Evolutionary conservation across 2,329 filamentous ascomycete species (phyloP), one percentile per base, ranked within the genome.

Genomic region (Dactylonectria estremocensis): DNA sequence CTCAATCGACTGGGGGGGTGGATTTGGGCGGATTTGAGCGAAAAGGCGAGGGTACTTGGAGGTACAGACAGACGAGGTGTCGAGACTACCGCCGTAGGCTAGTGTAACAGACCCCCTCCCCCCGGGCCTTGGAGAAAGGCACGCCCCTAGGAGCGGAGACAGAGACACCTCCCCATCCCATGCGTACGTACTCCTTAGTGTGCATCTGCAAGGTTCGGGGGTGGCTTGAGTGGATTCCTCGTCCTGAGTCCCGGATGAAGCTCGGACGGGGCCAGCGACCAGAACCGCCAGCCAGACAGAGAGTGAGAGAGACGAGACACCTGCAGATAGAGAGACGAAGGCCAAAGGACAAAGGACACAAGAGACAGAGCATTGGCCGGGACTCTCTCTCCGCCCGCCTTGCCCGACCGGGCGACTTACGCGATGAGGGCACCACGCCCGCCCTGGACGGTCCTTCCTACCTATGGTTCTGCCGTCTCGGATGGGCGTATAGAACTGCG

Each of bases 201-300:
- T 28, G 24, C 24, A 28, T 28, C 24, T 28, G 46, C 63, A 70
- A 61, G 54, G 55, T 70, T 72, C 66, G 61, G 71, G 66, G 70
- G 68, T 74, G 71, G 73, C 73, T 74, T 71, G 61, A 59, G 63
- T 67, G 63, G 63, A 63, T 69, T 57, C 45, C 35, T 62, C 63
- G 53, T 73, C 63, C 53, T 68, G 68, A 72, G 64, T 70, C 65
- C 68, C 69, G 74, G 71, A 67, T 67, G 65, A 64, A 66, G 64
- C 57, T 61, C 63, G 56, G 66, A 58, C 56, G 67, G 67, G 49
- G 53, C 49, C 67, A 66, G 64, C 67, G 57, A 69, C 31, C 31
- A 43, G 40, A 66, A 60, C 67, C 53, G 67, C 24, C 31, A 43
- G 40, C 31, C 40, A 43, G 16, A 43, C 13, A n/a, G 13, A 16